phyloP scores from a whole-genome alignment of 2,329 filamentous ascomycete genomes.

The Cephalotrichum gorgonifer region DNA sequence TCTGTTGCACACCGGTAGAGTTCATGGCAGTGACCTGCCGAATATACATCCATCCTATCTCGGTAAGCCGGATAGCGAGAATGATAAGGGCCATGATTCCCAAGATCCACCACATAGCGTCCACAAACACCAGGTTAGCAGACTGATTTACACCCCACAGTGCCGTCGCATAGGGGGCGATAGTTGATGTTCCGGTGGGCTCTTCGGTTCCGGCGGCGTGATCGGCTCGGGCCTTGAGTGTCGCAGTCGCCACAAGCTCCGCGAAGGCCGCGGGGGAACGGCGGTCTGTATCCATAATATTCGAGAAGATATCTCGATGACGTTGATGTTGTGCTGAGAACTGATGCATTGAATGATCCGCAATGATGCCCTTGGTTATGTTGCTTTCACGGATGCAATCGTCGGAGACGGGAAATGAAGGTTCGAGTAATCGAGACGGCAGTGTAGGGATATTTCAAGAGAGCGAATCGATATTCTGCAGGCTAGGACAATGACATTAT shows the following conservation, averaged over 20 bases:
- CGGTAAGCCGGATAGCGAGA: constrained; percentile 39
- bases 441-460: too few species aligned
- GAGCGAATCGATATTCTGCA: too few species aligned
- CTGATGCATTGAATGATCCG: too few species aligned
- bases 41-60: constrained; percentile 44
- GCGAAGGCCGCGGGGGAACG: constrained; percentile 7
- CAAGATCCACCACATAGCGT: constrained; percentile 50
- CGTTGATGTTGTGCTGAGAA: too few species aligned
- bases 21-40: constrained; percentile 51
- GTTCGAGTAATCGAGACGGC: too few species aligned
- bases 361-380: too few species aligned
- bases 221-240: constrained; percentile 14
- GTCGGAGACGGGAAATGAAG: too few species aligned
- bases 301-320: not conserved
- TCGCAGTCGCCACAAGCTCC: constrained; percentile 14
- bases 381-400: too few species aligned
- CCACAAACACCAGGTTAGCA: constrained; percentile 45
- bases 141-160: constrained; percentile 52
- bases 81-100: constrained; percentile 45
- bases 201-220: constrained; percentile 14
- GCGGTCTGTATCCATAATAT: not conserved
- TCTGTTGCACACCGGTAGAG: constrained; percentile 37
- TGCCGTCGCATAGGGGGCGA: constrained; percentile 43
- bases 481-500: too few species aligned
- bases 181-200: constrained; percentile 28